These are phyloP conservation scores for Noccaea bulbosa DNA, from an alignment of 345 rosid genomes.

Conservation along the genomic window DNA sequence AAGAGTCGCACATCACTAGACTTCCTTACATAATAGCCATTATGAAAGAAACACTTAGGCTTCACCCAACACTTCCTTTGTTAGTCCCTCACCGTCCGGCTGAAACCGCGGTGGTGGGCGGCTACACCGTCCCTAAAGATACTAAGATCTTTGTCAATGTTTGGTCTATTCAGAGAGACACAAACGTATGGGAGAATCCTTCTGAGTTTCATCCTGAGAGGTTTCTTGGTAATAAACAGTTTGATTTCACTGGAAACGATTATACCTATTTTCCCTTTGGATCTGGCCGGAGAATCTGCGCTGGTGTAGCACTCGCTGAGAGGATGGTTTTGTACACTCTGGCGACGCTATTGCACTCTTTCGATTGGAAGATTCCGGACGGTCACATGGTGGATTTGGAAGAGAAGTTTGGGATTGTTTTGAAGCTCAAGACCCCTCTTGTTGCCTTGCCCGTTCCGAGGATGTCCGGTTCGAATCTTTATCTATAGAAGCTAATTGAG, in stretches of 20 bases:
- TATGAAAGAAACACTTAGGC: constrained; percentile 42
- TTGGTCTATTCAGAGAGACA: constrained; percentile 40
- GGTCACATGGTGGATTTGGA: constrained; percentile 47
- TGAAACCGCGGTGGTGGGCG: constrained; percentile 14
- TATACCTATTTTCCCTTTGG: constrained; percentile 75
- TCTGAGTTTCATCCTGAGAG: constrained; percentile 27
- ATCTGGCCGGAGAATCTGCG: constrained; percentile 78
- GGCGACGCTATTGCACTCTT: constrained; percentile 70
- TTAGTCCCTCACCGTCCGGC: constrained; percentile 36
- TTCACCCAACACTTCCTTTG: constrained; percentile 42
- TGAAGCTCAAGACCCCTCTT: constrained; percentile 65
- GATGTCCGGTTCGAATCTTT: constrained; percentile 44
- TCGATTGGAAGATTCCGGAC: constrained; percentile 59
- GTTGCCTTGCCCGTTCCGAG: constrained; percentile 59
- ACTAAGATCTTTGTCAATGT: constrained; percentile 38
- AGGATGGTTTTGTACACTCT: constrained; percentile 66
- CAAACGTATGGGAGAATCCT: constrained; percentile 29
- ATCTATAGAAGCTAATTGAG: not conserved
- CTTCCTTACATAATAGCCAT: constrained; percentile 40
- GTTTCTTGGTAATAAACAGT: constrained; percentile 34
- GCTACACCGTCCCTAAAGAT: constrained; percentile 37
- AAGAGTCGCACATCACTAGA: constrained; percentile 38
- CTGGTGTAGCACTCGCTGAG: constrained; percentile 70
- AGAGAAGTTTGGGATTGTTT: constrained; percentile 74
- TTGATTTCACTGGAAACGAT: constrained; percentile 61